Evolutionary conservation across 768 basidiomycete genomes (phyloP).

Genomic region (Kondoa subrosea): DNA sequence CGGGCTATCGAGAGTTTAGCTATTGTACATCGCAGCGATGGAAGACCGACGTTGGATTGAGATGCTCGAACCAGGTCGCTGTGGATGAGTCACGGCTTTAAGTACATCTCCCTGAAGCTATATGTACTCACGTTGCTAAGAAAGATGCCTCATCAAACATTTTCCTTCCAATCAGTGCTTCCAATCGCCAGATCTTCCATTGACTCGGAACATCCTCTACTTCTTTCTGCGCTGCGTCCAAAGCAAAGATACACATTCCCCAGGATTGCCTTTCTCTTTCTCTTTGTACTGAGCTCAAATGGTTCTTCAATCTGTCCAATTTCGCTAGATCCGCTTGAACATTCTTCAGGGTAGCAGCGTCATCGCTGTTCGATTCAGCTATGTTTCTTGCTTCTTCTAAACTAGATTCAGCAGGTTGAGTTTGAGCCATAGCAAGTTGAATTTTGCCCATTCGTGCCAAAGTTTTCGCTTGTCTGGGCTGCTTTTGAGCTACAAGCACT

Average conservation of each 20-base stretch:
- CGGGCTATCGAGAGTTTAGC: conserved; percentile 65
- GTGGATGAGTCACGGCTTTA: not conserved
- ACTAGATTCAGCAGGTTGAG: conserved; percentile 50
- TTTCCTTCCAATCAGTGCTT: conserved; percentile 54
- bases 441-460: conserved; percentile 66
- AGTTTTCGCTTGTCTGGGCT: conserved; percentile 52
- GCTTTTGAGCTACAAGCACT: conserved; percentile 49
- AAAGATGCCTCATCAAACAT: conserved; percentile 56
- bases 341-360: conserved; percentile 48
- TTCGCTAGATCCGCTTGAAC: conserved; percentile 32
- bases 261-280: conserved; percentile 51
- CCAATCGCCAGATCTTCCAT: conserved; percentile 65
- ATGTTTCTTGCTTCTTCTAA: conserved; percentile 46
- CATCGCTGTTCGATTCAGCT: too few species aligned
- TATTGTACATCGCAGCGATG: not conserved
- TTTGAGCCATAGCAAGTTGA: conserved; percentile 59
- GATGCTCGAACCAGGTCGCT: not conserved
- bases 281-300: conserved; percentile 47
- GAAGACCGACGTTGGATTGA: conserved; percentile 3
- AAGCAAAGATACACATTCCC: conserved; percentile 57
- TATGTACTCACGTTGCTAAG: conserved; percentile 52
- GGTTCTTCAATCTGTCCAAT: conserved; percentile 36
- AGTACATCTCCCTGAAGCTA: not conserved
- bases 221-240: conserved; percentile 48
- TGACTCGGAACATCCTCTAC: conserved; percentile 57